Base-by-base conservation (phyloP, 208 protist species). In the Trypanosoma brucei region DNA sequence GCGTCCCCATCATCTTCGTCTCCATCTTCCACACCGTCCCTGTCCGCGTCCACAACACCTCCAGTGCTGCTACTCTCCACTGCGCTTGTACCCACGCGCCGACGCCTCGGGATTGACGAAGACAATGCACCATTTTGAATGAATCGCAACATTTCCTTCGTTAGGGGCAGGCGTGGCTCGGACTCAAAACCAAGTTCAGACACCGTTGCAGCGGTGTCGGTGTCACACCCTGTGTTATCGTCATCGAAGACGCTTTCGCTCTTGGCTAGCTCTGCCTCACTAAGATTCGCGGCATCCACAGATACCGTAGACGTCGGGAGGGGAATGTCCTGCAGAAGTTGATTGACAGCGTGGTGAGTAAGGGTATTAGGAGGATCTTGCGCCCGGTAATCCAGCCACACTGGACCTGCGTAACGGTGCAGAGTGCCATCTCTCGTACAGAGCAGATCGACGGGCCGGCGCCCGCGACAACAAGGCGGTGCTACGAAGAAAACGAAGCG, bases 401-500 rank as follows among this genome's bases (percentile, higher is more conserved):
- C 72, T 14, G 65, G 50, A 33, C 49, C 42, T 3, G 64, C 34
- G 59, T 77, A 77, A 6, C 55, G 62, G 37, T 56, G 60, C 37
- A 72, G 66, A n/a, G 49, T 66, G 36, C 66, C 72, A 30, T 66
- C 65, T 58, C 61, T 59, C 4, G 65, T 72, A 45, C 72, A 77
- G 44, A 77, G 55, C 33, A 77, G 22, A 39, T 55, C 59, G 5
- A 77, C 66, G n/a, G 72, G 49, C 13, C 59, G 48, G 22, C 51
- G 68, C 1, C 72, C 72, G 37, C 55, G 54, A 4, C 59, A 46
- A 34, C 60, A 59, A 11, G 72, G 61, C 0, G 72, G 72, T 14
- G 72, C 72, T 1, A 72, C 55, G 61, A 77, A 77, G n/a, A 77
- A 50, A n/a, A 77, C 55, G 35, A 61, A 70, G 22, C 66, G 55